Evolutionary conservation across 2,329 filamentous ascomycete genomes (phyloP), one percentile per base, ranked within the genome.

Genomic region (Parascedosporium putredinis): DNA sequence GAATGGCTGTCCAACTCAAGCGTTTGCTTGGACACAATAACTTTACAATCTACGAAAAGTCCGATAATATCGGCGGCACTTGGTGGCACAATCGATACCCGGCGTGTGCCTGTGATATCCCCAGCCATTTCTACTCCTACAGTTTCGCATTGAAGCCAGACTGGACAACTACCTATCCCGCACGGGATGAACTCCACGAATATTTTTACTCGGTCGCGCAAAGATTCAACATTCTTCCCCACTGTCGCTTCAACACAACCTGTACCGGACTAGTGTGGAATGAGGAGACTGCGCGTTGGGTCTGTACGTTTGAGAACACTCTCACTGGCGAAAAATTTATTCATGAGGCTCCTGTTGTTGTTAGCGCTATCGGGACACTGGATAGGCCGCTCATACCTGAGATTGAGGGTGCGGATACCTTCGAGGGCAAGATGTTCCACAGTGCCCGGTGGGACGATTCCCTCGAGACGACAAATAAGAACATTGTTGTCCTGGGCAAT

Each of bases 401-500:
- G 5, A 20, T 42, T 22, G 16, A 16, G 5, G 38, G 38, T 16
- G 18, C 38, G 6, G 38, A 42, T 10, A 42, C 7, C n/a, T 42
- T 42, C 18, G 20, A 42, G 20, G 38, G 38, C 7, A 16, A 16
- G 1, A 42, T 42, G 1, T 42, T 42, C 38, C 38, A 42, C 38
- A 20, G 16, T 10, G 16, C 38, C 25, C 33, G 59, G 42, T 71
- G 68, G 68, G 67, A 70, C 51, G 60, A 65, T 51, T 54, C 47
- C 5, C 64, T 70, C 49, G 59, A 67, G 22, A 66, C 61, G 61
- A 55, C 55, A 4, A 58, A 55, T 16, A 69, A 67, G 50, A 58
- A 67, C 43, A 60, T 70, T 6, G 60, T 68, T 5, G 43, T 50
- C 12, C 6, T 50, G 65, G 67, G 67, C 16, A 74, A 73, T 51